Percentiles rank a stretch among this genome's conserved stretches.
Conservation (phyloP, 108 stramenopile species). For the Cyclotella distinguenda region DNA sequence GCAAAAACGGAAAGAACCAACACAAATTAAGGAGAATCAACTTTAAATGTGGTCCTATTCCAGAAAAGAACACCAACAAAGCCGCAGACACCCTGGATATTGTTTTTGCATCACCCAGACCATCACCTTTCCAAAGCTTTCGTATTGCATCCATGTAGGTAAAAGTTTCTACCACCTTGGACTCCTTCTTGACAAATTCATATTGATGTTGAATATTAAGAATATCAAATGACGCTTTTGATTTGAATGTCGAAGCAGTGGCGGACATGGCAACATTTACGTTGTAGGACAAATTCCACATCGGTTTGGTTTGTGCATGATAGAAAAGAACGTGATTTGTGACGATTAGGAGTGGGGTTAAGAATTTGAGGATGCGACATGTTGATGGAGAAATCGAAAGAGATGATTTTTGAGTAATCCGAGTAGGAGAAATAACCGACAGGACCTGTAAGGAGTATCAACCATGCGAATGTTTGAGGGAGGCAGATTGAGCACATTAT, state of each 20-base stretch:
- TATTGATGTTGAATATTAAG: constrained; percentile 52
- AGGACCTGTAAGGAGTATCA: too few species aligned
- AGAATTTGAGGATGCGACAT: constrained; percentile 25
- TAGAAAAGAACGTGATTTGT: constrained; percentile 62
- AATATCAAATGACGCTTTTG: constrained; percentile 48
- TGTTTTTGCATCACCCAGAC: constrained; percentile 47
- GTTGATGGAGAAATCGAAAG: constrained; percentile 39
- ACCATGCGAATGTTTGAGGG: too few species aligned
- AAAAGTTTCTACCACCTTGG: constrained; percentile 68
- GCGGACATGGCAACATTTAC: constrained; percentile 60
- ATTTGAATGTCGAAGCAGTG: constrained; percentile 57
- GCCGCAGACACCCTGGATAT: constrained; percentile 66
- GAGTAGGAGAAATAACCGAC: too few species aligned
- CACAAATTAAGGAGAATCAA: constrained; percentile 58
- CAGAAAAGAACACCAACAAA: constrained; percentile 68
- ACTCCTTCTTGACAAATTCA: constrained; percentile 37
- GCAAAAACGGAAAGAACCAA: constrained; percentile 55
- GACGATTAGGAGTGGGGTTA: constrained; percentile 55
- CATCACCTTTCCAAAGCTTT: constrained; percentile 75
- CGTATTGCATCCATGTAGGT: constrained; percentile 81
- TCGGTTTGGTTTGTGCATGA: constrained; percentile 68
- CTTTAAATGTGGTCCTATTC: constrained; percentile 85
- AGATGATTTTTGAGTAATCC: constrained; percentile 44
- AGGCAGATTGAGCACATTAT: too few species aligned
- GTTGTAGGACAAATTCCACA: constrained; percentile 70